phyloP scores from a whole-genome alignment of 768 basidiomycete species.

The Phaeotremella skinneri region DNA sequence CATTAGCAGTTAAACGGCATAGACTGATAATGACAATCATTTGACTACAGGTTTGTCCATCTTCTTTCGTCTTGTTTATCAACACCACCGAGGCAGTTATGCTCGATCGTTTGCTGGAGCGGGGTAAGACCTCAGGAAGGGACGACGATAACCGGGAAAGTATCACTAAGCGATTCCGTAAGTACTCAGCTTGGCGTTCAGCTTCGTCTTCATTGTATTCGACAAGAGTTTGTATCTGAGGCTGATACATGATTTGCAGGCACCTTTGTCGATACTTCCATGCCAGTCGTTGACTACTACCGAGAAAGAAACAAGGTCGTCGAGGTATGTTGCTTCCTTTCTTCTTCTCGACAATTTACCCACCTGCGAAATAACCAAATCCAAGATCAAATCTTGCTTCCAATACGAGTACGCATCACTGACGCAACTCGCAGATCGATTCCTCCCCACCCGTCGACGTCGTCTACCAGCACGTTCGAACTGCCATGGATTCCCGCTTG shows the following conservation, averaged over 20 bases:
- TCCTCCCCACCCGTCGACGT: constrained; percentile 62
- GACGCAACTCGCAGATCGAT: constrained; percentile 47
- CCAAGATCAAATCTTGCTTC: not conserved
- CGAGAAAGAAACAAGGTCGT: constrained; percentile 66
- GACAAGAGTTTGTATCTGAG: not conserved
- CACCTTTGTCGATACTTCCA: constrained; percentile 80
- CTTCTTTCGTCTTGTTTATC: constrained; percentile 79
- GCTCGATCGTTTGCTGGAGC: constrained; percentile 76
- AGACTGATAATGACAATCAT: not conserved
- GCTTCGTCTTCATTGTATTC: not conserved
- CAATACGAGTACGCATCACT: not conserved
- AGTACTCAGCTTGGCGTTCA: no score
- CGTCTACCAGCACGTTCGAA: constrained; percentile 64
- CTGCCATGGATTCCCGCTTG: constrained; percentile 60
- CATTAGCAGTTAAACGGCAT: not conserved
- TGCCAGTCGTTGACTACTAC: constrained; percentile 92
- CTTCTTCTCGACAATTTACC: not conserved
- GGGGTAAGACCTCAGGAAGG: constrained; percentile 88
- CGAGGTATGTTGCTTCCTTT: constrained; percentile 60
- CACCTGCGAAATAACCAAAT: no score
- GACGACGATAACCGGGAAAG: constrained; percentile 94
- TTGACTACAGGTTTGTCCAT: constrained; percentile 66
- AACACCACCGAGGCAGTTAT: constrained; percentile 83
- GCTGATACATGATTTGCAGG: constrained; percentile 49
- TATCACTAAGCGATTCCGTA: constrained; percentile 95